Evolutionary conservation across 1,284 basidiomycete genomes (phyloP).

Genomic region (Porodaedalea pini): DNA sequence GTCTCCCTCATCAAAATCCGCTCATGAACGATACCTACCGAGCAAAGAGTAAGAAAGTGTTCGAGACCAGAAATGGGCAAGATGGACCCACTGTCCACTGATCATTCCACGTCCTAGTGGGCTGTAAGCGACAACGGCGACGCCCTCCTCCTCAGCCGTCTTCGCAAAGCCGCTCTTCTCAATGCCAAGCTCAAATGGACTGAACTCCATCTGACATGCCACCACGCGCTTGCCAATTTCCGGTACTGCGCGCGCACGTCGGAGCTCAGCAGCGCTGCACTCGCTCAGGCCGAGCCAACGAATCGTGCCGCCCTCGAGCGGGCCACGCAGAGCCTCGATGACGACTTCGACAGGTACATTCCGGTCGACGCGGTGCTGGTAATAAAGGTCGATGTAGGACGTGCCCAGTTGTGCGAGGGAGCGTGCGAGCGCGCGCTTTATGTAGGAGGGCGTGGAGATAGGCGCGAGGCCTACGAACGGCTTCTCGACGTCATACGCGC

Average conservation of each 20-base stretch:
- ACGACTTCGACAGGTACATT: slow-evolving; percentile 42
- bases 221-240: slow-evolving; percentile 31
- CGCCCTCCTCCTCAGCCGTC: slow-evolving; percentile 33
- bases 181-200: slow-evolving; percentile 37
- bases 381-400: slow-evolving; percentile 35
- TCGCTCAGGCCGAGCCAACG: slow-evolving; percentile 43
- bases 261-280: slow-evolving; percentile 40
- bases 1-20: slow-evolving; percentile 37
- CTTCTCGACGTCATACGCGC: background rate
- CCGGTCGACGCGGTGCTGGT: slow-evolving; percentile 37
- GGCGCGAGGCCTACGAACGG: background rate
- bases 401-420: slow-evolving; percentile 26
- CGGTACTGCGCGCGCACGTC: slow-evolving; percentile 34
- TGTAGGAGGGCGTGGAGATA: slow-evolving; percentile 26
- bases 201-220: slow-evolving; percentile 43
- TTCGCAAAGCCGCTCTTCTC: slow-evolving; percentile 35
- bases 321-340: slow-evolving; percentile 36
- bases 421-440: slow-evolving; percentile 24
- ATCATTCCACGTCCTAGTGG: slow-evolving; percentile 38
- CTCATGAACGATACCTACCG: slow-evolving; percentile 24
- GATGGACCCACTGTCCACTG: slow-evolving; percentile 29
- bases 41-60: background rate
- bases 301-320: slow-evolving; percentile 37
- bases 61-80: background rate
- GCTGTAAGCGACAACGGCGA: slow-evolving; percentile 39